A percentile compares a stretch with the other conserved stretches of the same genome.
phyloP scores from a whole-genome alignment of 2,329 filamentous ascomycete species.

The Sordariomycetes sp. region DNA sequence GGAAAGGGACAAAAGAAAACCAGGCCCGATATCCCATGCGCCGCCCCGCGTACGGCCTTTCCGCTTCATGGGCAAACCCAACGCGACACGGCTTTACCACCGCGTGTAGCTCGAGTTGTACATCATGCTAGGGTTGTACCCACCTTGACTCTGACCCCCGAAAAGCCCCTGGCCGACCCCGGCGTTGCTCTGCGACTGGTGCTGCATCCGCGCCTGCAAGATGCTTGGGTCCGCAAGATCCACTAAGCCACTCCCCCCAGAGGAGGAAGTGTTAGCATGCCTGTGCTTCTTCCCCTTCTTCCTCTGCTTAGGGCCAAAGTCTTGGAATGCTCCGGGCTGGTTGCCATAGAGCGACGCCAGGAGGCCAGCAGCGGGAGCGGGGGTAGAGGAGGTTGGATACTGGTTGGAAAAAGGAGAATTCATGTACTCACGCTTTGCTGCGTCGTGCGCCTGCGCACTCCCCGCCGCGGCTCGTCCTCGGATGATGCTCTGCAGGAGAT shows the following conservation, averaged over 20 bases:
- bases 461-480: slow-evolving; percentile 56
- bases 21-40: slow-evolving; percentile 7
- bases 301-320: slow-evolving; percentile 93
- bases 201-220: slow-evolving; percentile 94
- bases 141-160: slow-evolving; percentile 84
- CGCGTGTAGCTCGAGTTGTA: slow-evolving; percentile 62
- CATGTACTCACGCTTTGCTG: slow-evolving; percentile 97
- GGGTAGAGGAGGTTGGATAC: slow-evolving; percentile 72
- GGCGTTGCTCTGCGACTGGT: slow-evolving; percentile 70
- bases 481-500: slow-evolving; percentile 70
- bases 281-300: slow-evolving; percentile 99
- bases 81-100: slow-evolving; percentile 41
- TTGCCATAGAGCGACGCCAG: slow-evolving; percentile 85
- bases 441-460: slow-evolving; percentile 66
- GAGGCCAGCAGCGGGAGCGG: slow-evolving; percentile 83
- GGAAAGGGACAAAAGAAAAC: slow-evolving; percentile 12
- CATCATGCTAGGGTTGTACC: slow-evolving; percentile 83
- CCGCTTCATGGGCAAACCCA: not conserved
- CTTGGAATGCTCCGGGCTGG: slow-evolving; percentile 78
- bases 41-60: not conserved
- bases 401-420: slow-evolving; percentile 87
- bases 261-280: slow-evolving; percentile 99
- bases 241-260: slow-evolving; percentile 96
- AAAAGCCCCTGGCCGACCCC: slow-evolving; percentile 84
- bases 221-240: slow-evolving; percentile 99